A percentile compares a stretch with the other conserved stretches of the same genome.
Evolutionary conservation across 2,329 filamentous ascomycete genomes (phyloP).

Genomic region (Colletotrichum caudatum): DNA sequence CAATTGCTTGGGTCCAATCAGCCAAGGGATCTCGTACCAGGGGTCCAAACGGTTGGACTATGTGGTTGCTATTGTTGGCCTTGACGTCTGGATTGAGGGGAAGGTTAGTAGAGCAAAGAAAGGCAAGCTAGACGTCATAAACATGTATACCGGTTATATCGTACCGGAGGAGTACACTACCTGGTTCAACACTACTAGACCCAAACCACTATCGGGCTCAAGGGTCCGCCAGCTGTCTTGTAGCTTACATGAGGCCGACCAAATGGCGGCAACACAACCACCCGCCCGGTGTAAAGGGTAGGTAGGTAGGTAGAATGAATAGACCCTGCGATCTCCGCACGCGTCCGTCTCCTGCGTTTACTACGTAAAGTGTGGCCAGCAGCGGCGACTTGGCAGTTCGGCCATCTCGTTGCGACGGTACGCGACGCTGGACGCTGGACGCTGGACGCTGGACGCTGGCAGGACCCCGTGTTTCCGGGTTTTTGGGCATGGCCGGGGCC

Average conservation of each 20-base stretch:
- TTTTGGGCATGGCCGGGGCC: slow-evolving; percentile 30
- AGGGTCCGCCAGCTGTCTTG: too few relatives aligned
- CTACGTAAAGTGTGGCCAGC: background rate
- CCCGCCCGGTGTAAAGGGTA: background rate
- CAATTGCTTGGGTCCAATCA: slow-evolving; percentile 29
- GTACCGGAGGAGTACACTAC: background rate
- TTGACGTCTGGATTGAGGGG: slow-evolving; percentile 8
- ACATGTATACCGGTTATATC: background rate
- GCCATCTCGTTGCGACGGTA: slow-evolving; percentile 1
- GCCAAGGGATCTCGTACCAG: slow-evolving; percentile 6
- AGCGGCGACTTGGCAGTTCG: background rate
- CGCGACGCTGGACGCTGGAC: slow-evolving; percentile 4
- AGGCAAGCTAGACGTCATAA: slow-evolving; percentile 4
- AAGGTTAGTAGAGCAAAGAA: slow-evolving; percentile 5
- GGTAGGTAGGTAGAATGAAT: too few relatives aligned
- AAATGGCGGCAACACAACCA: background rate
- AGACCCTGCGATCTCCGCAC: slow-evolving; percentile 4
- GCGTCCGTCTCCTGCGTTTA: background rate
- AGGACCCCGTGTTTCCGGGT: slow-evolving; percentile 36
- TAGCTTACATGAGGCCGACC: background rate
- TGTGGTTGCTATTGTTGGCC: background rate
- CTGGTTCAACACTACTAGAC: background rate
- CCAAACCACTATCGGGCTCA: too few relatives aligned
- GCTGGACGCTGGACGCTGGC: slow-evolving; percentile 16
- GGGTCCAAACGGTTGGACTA: background rate